These are phyloP conservation scores for Viola pubescens DNA, from an alignment of 441 rosid genomes.

Conservation along the genomic window DNA sequence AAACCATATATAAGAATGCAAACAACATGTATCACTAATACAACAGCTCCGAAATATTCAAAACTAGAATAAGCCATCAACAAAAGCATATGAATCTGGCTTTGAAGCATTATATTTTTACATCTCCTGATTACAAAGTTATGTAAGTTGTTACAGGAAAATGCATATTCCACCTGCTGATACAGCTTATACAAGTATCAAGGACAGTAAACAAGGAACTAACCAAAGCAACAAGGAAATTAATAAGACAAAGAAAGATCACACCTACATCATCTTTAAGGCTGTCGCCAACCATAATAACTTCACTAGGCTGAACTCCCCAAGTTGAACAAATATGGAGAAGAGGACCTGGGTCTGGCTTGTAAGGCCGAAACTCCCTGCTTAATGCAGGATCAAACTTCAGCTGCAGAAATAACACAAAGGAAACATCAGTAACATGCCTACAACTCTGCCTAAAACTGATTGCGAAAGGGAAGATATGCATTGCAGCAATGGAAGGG, in stretches of 20 bases:
- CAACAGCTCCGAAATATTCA: no score
- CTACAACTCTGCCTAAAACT: no score
- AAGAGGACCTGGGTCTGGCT: slow-evolving; percentile 87
- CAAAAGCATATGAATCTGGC: no score
- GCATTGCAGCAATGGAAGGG: no score
- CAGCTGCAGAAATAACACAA: slow-evolving; percentile 32
- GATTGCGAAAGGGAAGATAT: no score
- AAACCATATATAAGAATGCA: no score
- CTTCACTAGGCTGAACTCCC: slow-evolving; percentile 71
- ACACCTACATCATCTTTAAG: slow-evolving; percentile 83
- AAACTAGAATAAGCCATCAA: no score
- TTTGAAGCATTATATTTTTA: no score
- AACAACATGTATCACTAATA: no score
- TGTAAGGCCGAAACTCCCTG: slow-evolving; percentile 89
- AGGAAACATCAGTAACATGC: neutral
- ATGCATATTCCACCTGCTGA: no score
- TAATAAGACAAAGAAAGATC: neutral
- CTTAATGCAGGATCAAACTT: slow-evolving; percentile 79
- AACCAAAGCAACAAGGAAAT: neutral
- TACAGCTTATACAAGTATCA: neutral
- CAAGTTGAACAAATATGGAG: slow-evolving; percentile 79
- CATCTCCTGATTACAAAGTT: no score
- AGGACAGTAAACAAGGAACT: neutral
- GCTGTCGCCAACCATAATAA: slow-evolving; percentile 95
- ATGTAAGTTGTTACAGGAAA: no score